Percentiles rank a stretch among this genome's conserved stretches.
Conservation (phyloP, 768 basidiomycete genomes). For the Amanita inopinata region DNA sequence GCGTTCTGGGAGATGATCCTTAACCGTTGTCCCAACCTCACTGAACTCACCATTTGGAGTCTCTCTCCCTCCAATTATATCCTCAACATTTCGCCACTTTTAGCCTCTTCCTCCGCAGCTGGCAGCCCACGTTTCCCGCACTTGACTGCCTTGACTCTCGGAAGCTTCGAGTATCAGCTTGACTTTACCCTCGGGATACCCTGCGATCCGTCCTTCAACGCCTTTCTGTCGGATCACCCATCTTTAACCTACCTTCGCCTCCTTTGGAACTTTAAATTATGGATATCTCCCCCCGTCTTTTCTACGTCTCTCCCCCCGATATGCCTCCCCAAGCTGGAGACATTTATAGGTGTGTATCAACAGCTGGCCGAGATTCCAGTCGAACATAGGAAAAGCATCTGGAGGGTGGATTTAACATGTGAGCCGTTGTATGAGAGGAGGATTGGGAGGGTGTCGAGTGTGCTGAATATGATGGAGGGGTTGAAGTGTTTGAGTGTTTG, state of each 20-base stretch:
- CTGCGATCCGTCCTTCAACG: constrained; percentile 19
- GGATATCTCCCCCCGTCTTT: constrained; percentile 31
- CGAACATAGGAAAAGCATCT: constrained; percentile 21
- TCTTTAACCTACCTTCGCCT: constrained; percentile 33
- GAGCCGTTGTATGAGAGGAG: constrained; percentile 34
- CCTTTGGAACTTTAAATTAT: constrained; percentile 41
- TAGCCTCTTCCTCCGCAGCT: not conserved
- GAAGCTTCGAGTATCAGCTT: constrained; percentile 38
- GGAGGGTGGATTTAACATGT: constrained; percentile 38
- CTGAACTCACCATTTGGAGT: constrained; percentile 39
- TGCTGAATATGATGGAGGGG: constrained; percentile 25
- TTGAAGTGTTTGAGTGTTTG: constrained; percentile 38
- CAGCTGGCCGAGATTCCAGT: constrained; percentile 30
- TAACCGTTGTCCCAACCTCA: constrained; percentile 34
- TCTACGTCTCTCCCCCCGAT: constrained; percentile 19
- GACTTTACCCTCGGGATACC: constrained; percentile 32
- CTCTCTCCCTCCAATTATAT: constrained; percentile 38
- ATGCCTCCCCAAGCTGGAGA: constrained; percentile 26
- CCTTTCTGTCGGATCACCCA: constrained; percentile 30
- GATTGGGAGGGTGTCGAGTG: constrained; percentile 22
- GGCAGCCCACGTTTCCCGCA: constrained; percentile 22
- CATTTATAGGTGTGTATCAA: constrained; percentile 39
- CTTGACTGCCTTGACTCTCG: constrained; percentile 35
- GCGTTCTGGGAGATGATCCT: constrained; percentile 41
- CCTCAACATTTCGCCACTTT: constrained; percentile 19